These are phyloP conservation scores for Talaromyces sp. DNA, from an alignment of 2,329 filamentous ascomycete genomes.

Conservation along the genomic window DNA sequence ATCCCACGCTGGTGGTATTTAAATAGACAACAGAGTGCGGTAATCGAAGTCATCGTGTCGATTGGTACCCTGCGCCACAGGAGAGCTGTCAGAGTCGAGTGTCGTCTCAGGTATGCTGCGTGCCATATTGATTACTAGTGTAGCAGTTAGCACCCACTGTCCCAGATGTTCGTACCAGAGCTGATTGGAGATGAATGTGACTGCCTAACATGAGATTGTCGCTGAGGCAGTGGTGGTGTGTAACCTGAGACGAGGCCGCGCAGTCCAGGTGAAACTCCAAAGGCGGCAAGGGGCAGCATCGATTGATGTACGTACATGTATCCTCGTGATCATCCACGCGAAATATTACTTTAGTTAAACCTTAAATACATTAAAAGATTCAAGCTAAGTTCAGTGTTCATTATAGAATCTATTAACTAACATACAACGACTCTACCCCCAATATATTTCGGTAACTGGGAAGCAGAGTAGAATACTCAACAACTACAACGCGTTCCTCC, in stretches of 20 bases:
- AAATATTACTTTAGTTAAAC: not conserved
- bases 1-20: not conserved
- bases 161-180: not conserved
- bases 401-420: constrained; percentile 12
- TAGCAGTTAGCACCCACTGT: not conserved
- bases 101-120: not conserved
- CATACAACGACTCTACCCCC: constrained; percentile 6
- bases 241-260: not conserved
- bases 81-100: not conserved
- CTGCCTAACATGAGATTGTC: not conserved
- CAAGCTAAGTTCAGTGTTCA: not conserved
- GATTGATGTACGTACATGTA: not conserved
- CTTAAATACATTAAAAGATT: not conserved
- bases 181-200: not conserved
- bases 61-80: not conserved
- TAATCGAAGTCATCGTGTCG: not conserved
- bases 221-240: not conserved
- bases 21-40: not conserved
- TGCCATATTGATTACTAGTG: not conserved
- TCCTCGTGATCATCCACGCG: not conserved
- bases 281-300: not conserved
- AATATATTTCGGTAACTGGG: not conserved
- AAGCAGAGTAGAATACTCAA: not conserved
- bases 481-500: not conserved
- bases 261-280: not conserved